These are phyloP conservation scores for Wilhelminamyces savonicus DNA, from an alignment of 805 yeast species.

Conservation along the genomic window DNA sequence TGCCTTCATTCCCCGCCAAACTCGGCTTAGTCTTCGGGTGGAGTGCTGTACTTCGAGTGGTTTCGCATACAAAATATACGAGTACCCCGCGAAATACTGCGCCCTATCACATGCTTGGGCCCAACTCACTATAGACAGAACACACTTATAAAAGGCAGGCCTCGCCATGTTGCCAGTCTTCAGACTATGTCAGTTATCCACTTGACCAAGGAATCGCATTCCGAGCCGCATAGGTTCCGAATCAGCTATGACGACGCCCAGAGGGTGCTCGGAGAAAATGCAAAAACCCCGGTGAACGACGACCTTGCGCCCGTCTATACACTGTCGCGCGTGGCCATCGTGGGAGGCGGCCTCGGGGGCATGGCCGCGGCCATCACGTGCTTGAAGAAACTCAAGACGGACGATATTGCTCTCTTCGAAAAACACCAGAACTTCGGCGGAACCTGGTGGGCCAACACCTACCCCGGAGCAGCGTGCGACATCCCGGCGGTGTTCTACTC, in stretches of 20 bases:
- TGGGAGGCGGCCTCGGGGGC: conserved; percentile 39
- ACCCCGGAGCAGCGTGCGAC: conserved; percentile 41
- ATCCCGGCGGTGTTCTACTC: conserved; percentile 39
- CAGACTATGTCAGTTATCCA: conserved; percentile 25
- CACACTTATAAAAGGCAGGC: no score
- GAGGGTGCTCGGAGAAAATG: conserved; percentile 18
- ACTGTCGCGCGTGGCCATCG: conserved; percentile 24
- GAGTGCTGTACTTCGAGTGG: no score
- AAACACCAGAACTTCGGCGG: conserved; percentile 36
- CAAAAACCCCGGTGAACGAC: conserved; percentile 8
- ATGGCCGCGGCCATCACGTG: conserved; percentile 24
- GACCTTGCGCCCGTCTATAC: conserved; percentile 7
- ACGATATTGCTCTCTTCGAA: conserved; percentile 30
- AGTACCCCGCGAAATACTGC: no score
- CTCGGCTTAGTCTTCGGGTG: no score
- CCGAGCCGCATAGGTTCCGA: conserved; percentile 24
- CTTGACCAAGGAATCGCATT: conserved; percentile 25
- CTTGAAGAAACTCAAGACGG: conserved; percentile 17
- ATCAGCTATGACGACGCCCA: conserved; percentile 20
- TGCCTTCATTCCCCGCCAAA: no score
- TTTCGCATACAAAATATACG: no score
- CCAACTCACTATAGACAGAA: no score
- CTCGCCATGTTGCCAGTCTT: no score
- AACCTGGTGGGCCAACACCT: conserved; percentile 41
- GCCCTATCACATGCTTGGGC: no score